These are phyloP conservation scores for Fomes fomentarius DNA, from an alignment of 1,284 basidiomycete species.

Conservation along the genomic window DNA sequence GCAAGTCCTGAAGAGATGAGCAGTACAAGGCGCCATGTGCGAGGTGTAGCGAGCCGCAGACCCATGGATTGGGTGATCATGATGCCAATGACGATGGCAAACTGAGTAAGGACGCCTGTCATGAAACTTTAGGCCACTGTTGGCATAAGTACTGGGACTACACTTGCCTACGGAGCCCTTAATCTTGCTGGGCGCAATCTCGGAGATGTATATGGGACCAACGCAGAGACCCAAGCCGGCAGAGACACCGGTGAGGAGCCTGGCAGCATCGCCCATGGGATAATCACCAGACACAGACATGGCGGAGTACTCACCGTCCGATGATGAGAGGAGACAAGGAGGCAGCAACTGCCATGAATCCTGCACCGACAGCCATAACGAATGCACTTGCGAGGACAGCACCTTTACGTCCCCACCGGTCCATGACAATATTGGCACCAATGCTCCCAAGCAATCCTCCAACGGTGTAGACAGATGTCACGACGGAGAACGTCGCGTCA, in stretches of 20 bases:
- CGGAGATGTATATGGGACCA: conserved; percentile 84
- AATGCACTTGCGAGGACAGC: conserved; percentile 63
- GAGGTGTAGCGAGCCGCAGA: conserved; percentile 62
- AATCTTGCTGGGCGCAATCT: conserved; percentile 76
- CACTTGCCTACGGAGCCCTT: conserved; percentile 71
- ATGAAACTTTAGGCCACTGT: neutral
- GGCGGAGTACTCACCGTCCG: conserved; percentile 58
- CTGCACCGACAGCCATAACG: conserved; percentile 62
- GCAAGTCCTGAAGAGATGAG: conserved; percentile 66
- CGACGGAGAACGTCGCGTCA: conserved; percentile 73
- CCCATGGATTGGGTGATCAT: conserved; percentile 77
- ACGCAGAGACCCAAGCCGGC: conserved; percentile 86
- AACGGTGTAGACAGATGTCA: conserved; percentile 87
- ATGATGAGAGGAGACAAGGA: conserved; percentile 61
- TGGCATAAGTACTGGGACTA: neutral
- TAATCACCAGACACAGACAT: neutral
- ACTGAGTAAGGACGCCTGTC: conserved; percentile 84
- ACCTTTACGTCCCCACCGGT: conserved; percentile 68
- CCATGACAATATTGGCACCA: conserved; percentile 70
- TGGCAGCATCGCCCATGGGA: conserved; percentile 33
- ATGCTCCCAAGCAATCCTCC: conserved; percentile 85
- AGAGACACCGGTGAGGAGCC: conserved; percentile 78
- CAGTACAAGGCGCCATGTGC: conserved; percentile 77
- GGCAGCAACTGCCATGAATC: conserved; percentile 65
- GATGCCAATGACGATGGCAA: conserved; percentile 85